Percentiles rank a stretch among this genome's conserved stretches.
Evolutionary conservation across 768 basidiomycete species (phyloP).

Genomic region (Tricholoma terreum): DNA sequence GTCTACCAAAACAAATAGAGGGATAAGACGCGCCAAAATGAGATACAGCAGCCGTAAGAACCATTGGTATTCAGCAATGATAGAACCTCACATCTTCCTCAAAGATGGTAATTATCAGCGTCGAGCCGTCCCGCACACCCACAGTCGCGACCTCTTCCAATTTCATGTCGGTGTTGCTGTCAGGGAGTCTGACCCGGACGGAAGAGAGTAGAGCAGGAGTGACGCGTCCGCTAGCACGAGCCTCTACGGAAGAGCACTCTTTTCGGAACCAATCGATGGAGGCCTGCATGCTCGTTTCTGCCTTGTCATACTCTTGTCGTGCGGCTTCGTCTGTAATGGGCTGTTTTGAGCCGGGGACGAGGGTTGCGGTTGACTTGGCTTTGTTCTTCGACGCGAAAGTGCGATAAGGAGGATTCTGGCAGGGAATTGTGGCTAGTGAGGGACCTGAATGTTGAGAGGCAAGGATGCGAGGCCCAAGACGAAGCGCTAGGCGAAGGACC

Average conservation of each 20-base stretch:
- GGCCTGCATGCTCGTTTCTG: constrained; percentile 60
- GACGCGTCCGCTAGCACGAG: constrained; percentile 72
- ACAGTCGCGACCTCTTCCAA: constrained; percentile 78
- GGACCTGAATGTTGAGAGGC: not conserved
- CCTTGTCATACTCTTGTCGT: constrained; percentile 57
- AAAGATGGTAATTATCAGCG: constrained; percentile 71
- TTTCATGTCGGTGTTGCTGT: constrained; percentile 33
- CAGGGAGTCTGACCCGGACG: constrained; percentile 56
- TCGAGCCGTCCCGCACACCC: constrained; percentile 75
- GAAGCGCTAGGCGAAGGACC: not conserved
- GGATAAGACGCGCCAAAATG: constrained; percentile 12
- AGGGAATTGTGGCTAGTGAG: not conserved
- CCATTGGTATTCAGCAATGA: not conserved
- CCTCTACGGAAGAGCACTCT: constrained; percentile 70
- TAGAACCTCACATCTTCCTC: constrained; percentile 66
- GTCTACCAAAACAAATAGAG: constrained; percentile 48
- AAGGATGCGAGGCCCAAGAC: not conserved
- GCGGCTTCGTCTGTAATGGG: constrained; percentile 52
- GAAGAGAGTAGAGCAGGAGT: constrained; percentile 69
- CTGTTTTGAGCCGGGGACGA: constrained; percentile 68
- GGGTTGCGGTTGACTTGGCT: constrained; percentile 49
- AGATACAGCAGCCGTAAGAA: constrained; percentile 1
- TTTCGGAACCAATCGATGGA: constrained; percentile 74
- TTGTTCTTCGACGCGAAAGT: constrained; percentile 31
- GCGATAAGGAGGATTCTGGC: constrained; percentile 1